These are phyloP conservation scores for Trichoderma koningiopsis DNA, from an alignment of 2,329 filamentous ascomycete genomes.

Conservation along the genomic window DNA sequence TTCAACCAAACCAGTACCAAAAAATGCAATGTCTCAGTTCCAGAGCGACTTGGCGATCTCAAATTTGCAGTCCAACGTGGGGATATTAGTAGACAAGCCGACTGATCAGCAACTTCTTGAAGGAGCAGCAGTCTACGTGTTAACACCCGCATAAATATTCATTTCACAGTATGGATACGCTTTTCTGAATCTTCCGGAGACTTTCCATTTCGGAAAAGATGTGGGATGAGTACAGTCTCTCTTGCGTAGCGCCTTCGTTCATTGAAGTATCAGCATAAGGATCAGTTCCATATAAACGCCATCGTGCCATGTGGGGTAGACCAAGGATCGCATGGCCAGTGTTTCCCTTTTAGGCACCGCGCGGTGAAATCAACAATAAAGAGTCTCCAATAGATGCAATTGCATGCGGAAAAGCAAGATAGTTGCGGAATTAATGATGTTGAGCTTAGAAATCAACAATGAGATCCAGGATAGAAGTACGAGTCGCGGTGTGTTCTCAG, in stretches of 20 bases:
- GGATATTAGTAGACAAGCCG: background rate
- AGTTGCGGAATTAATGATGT: background rate
- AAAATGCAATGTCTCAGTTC: background rate
- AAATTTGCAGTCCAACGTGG: background rate
- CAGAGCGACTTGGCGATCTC: background rate
- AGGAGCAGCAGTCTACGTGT: background rate
- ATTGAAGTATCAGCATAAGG: background rate
- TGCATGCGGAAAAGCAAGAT: background rate
- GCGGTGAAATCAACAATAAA: constrained; percentile 5
- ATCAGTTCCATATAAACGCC: background rate
- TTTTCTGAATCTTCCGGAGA: background rate
- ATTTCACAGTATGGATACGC: background rate
- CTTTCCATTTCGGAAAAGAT: background rate
- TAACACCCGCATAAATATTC: background rate
- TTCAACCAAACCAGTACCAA: background rate
- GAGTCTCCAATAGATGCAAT: no score
- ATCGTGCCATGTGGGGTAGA: background rate
- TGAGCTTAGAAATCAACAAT: background rate
- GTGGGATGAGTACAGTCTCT: background rate
- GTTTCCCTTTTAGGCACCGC: constrained; percentile 4
- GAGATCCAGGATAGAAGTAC: background rate
- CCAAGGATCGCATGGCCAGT: background rate
- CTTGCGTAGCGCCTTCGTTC: background rate
- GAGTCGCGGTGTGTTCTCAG: no score
- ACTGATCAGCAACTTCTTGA: background rate